A percentile compares a stretch with the other conserved stretches of the same genome.
These are phyloP conservation scores for Crithidia expoeki DNA, from an alignment of 208 protist species.

Conservation along the genomic window DNA sequence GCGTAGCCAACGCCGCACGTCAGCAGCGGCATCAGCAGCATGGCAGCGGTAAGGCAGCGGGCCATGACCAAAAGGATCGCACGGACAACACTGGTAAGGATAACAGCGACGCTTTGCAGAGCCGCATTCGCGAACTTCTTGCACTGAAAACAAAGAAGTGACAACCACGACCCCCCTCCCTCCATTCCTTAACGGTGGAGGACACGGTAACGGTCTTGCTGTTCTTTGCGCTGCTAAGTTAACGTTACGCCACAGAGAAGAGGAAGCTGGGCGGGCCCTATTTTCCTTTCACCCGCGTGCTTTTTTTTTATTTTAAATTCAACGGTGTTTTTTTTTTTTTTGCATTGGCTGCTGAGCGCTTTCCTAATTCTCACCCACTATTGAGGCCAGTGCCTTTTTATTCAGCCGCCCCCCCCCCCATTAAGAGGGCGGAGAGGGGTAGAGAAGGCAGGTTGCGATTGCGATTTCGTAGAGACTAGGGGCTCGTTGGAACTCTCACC, in stretches of 20 bases:
- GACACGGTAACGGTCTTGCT: no score
- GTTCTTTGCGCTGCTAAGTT: background rate
- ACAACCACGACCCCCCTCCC: no score
- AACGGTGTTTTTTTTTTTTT: constrained; percentile 1
- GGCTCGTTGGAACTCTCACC: no score
- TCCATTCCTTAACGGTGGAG: no score
- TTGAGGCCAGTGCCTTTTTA: background rate
- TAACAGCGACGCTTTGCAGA: constrained; percentile 37
- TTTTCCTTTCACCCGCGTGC: no score
- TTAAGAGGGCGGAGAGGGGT: no score
- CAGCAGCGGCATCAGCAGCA: constrained; percentile 37
- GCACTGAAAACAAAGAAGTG: constrained; percentile 29
- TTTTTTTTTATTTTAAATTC: background rate
- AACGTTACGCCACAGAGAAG: no score
- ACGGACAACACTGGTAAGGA: background rate
- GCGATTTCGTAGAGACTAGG: no score
- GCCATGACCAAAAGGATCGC: background rate
- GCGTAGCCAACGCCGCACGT: constrained; percentile 63
- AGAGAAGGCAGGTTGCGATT: no score
- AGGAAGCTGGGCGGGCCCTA: no score
- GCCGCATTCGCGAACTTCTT: constrained; percentile 44
- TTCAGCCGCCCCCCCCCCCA: no score
- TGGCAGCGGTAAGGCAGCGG: background rate
- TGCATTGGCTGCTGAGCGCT: background rate
- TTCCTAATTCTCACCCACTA: background rate